phyloP scores from a whole-genome alignment of 1,284 basidiomycete genomes.

The Pterula multifida region DNA sequence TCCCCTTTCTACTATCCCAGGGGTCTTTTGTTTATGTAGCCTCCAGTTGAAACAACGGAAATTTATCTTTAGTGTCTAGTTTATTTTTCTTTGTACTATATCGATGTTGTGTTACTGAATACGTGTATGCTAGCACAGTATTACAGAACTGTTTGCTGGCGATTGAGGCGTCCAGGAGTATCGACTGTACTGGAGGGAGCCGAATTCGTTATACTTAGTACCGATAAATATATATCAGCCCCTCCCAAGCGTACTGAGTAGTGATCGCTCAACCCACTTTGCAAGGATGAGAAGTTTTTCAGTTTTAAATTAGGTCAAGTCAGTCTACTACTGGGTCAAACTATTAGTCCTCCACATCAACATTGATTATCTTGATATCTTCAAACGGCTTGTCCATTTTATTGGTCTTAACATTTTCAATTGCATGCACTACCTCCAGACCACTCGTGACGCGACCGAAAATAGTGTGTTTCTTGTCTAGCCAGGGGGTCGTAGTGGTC shows the following conservation, averaged over 20 bases:
- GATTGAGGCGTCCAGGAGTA: too few species aligned
- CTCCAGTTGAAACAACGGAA: neutral
- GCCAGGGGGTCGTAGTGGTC: constrained; percentile 89
- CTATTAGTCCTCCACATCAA: constrained; percentile 17
- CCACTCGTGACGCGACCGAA: constrained; percentile 80
- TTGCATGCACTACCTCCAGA: constrained; percentile 73
- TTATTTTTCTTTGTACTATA: neutral
- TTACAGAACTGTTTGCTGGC: too few species aligned
- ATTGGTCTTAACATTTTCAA: constrained; percentile 72
- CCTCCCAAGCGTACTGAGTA: too few species aligned
- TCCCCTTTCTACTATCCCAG: too few species aligned
- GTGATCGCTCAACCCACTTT: too few species aligned
- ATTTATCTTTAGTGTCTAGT: neutral
- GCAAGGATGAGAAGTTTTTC: too few species aligned
- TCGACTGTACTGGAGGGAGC: too few species aligned
- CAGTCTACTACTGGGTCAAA: too few species aligned
- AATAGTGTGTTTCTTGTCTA: constrained; percentile 94
- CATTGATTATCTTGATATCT: constrained; percentile 80
- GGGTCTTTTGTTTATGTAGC: neutral
- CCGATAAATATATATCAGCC: too few species aligned
- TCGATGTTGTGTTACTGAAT: neutral
- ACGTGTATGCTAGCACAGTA: too few species aligned
- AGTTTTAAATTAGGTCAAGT: too few species aligned
- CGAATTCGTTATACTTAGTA: too few species aligned
- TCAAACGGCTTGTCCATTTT: constrained; percentile 83